These are phyloP conservation scores for Ensete glaucum DNA, from an alignment of 176 grass and related monocot species.

Conservation along the genomic window DNA sequence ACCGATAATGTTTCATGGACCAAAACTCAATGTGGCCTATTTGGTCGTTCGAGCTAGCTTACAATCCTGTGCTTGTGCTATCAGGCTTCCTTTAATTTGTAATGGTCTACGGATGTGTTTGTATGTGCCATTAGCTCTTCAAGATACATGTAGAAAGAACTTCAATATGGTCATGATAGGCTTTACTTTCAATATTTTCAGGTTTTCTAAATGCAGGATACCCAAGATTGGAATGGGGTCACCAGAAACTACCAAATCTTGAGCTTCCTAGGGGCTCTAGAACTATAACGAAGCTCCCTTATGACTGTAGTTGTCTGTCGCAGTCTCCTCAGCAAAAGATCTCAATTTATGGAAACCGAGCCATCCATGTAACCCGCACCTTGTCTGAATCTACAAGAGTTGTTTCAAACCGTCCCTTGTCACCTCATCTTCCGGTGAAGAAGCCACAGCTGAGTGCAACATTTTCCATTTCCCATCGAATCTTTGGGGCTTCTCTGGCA, in stretches of 20 bases:
- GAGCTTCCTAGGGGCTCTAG: background rate
- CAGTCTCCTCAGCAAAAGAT: background rate
- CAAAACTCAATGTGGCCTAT: background rate
- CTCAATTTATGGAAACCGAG: background rate
- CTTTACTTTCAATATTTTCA: background rate
- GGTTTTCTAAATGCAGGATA: constrained; percentile 5
- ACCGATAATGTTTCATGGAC: background rate
- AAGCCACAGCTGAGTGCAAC: constrained; percentile 20
- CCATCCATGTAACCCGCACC: constrained; percentile 9
- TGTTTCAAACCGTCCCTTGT: constrained; percentile 18
- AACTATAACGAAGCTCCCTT: background rate
- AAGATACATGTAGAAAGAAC: background rate
- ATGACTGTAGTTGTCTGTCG: background rate
- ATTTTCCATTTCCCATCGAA: constrained; percentile 22
- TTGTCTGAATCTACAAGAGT: constrained; percentile 3
- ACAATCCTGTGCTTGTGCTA: background rate
- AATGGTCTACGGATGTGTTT: background rate
- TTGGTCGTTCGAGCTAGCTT: background rate
- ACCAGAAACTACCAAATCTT: background rate
- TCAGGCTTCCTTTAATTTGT: background rate
- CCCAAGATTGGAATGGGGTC: background rate
- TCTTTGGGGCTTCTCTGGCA: constrained; percentile 14
- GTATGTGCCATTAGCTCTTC: no score
- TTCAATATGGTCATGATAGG: background rate
- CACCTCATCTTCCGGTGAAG: constrained; percentile 23